Base-by-base conservation (phyloP, 257 asterid genomes). In the Salvia splendens region DNA sequence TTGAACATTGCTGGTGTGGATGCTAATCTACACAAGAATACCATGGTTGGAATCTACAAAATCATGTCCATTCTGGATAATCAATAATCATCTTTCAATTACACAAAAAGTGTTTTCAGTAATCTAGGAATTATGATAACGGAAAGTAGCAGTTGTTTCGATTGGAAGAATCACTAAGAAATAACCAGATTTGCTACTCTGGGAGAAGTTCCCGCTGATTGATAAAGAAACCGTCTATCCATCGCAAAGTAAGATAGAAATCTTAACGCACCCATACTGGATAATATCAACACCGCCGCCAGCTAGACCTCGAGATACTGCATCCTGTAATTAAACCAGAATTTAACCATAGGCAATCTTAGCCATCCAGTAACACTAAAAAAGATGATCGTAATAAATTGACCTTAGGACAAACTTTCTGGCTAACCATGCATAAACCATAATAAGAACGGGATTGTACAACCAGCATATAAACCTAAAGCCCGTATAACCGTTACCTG, bases 1-100 rank as follows among this genome's bases (percentile, higher is more conserved):
- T 85, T 84, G 93, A 94, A 94, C 99, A 91, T 94, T 14, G 99
- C 99, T 17, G 99, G 99, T 20, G 99, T 94, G 76, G 99, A 88
- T 78, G 99, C 96, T 81, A 94, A 81, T 77, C 99, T 94, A 80
- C 77, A 74, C 63, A 65, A 68, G 46, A 47, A 66, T 42, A 50
- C 76, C 76, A 79, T 55, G 16, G 43, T 42, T 43, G 12, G 40
- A 20, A 11, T 17, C 41, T n/a, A 41, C 24, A 20, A 59, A 24
- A 62, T 63, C 49, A 52, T 71, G 51, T 30, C 17, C 16, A 1
- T 61, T 42, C 40, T 28, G 70, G n/a, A 10, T 50, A 40, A 28
- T 12, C 48, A 15, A 10, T 50, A 40, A 28, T 12, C 48, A 15
- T 12, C 49, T 43, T 53, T 52, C 65, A 12, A 36, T 60, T 38